Evolutionary conservation across 148 eudicot genomes (phyloP).

Genomic region (Polygonum aviculare): DNA sequence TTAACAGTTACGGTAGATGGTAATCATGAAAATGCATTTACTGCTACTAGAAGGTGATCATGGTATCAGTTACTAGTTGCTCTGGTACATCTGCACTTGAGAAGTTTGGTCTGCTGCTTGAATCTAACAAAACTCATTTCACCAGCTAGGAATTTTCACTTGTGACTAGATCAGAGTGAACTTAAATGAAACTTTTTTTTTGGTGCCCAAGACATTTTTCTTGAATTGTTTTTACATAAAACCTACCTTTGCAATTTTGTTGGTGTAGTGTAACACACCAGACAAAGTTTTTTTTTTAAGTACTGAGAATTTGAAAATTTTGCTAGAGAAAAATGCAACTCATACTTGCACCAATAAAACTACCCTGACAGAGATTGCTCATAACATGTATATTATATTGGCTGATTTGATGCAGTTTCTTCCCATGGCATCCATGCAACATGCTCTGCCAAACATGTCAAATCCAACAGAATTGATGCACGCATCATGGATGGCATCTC

Average conservation of each 20-base stretch:
- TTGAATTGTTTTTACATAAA: not conserved
- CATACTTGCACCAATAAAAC: not conserved
- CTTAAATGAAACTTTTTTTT: not conserved
- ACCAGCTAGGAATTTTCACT: not conserved
- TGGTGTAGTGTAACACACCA: not conserved
- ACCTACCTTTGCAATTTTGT: not conserved
- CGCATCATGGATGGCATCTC: constrained; percentile 29
- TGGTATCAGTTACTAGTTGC: too few species aligned
- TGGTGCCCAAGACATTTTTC: not conserved
- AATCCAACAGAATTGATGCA: constrained; percentile 40
- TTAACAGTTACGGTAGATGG: not conserved
- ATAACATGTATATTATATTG: not conserved
- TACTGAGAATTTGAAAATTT: not conserved
- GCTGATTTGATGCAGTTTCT: constrained; percentile 52
- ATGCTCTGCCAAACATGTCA: constrained; percentile 47
- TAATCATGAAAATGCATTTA: too few species aligned
- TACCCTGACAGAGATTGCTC: not conserved
- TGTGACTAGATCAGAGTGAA: not conserved
- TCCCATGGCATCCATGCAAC: constrained; percentile 66
- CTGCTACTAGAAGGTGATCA: too few species aligned
- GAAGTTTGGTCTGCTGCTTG: not conserved
- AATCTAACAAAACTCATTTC: not conserved
- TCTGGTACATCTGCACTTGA: not conserved
- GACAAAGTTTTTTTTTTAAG: too few species aligned
- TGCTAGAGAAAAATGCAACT: not conserved